Evolutionary conservation across 345 rosid species (phyloP).

Genomic region (Raphanus raphanistrum): DNA sequence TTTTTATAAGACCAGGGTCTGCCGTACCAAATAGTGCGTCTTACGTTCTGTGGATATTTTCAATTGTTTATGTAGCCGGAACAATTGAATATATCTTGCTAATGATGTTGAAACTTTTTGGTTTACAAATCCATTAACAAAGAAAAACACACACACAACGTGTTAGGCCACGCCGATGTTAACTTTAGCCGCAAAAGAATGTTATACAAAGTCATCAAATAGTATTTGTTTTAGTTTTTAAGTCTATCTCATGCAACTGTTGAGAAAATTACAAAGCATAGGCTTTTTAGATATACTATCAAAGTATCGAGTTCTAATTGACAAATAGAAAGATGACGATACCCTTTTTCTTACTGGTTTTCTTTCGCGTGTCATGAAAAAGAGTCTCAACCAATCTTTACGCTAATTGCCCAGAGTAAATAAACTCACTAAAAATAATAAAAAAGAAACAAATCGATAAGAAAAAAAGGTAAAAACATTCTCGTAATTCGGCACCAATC

Average conservation of each 20-base stretch:
- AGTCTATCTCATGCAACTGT: not conserved
- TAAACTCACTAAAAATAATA: not conserved
- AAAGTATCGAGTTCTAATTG: not conserved
- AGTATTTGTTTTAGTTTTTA: not conserved
- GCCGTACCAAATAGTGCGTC: conserved; percentile 25
- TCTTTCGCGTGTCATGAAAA: conserved; percentile 4
- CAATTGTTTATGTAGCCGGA: conserved; percentile 17
- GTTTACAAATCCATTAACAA: not conserved
- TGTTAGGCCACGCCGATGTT: conserved; percentile 30
- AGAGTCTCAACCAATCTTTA: conserved; percentile 10
- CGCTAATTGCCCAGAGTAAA: conserved; percentile 19
- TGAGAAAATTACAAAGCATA: not conserved
- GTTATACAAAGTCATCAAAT: not conserved
- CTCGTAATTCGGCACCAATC: conserved; percentile 2
- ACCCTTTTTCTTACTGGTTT: not conserved
- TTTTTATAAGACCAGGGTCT: conserved; percentile 5
- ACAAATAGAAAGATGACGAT: not conserved
- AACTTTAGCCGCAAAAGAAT: conserved; percentile 15
- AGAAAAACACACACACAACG: conserved; percentile 6
- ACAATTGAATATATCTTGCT: conserved; percentile 21
- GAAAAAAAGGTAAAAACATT: not conserved
- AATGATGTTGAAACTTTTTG: not conserved
- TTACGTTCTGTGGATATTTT: conserved; percentile 10
- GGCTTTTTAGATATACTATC: too few species aligned
- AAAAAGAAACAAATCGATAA: not conserved